Conservation (phyloP, 306 rosid species). For the Citrullus amarus region DNA sequence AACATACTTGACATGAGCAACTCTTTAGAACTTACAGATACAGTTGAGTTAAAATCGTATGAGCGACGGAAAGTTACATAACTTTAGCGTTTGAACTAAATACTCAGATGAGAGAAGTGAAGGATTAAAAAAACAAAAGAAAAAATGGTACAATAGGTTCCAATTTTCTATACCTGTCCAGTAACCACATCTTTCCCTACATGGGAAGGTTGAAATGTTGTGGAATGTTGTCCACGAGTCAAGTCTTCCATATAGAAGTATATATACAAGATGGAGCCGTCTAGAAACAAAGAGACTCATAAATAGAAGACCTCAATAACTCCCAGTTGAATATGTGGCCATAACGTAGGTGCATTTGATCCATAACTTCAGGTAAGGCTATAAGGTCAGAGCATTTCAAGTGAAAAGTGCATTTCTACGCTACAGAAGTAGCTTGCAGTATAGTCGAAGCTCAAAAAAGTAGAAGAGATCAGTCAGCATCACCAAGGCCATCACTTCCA, state of each 20-base stretch:
- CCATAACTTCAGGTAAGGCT: neutral
- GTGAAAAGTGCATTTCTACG: neutral
- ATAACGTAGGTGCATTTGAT: neutral
- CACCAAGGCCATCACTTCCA: conserved; percentile 98
- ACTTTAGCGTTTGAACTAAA: neutral
- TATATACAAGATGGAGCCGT: too few species aligned
- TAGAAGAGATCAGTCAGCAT: conserved; percentile 54
- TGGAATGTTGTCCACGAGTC: too few species aligned
- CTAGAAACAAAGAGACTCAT: neutral
- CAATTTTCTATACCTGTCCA: neutral
- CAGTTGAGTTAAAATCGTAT: too few species aligned
- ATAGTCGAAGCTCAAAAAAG: neutral
- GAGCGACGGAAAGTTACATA: too few species aligned
- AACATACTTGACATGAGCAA: neutral
- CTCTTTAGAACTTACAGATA: neutral
- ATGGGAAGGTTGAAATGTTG: neutral
- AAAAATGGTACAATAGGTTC: neutral
- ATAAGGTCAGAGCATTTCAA: neutral
- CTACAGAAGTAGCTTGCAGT: neutral
- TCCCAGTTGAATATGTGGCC: neutral
- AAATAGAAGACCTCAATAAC: neutral
- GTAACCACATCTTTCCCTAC: neutral
- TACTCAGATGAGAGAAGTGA: neutral
- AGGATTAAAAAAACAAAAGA: too few species aligned
- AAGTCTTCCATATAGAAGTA: neutral